These are phyloP conservation scores for Cadophora sp. DNA, from an alignment of 2,329 filamentous ascomycete species.

Conservation along the genomic window DNA sequence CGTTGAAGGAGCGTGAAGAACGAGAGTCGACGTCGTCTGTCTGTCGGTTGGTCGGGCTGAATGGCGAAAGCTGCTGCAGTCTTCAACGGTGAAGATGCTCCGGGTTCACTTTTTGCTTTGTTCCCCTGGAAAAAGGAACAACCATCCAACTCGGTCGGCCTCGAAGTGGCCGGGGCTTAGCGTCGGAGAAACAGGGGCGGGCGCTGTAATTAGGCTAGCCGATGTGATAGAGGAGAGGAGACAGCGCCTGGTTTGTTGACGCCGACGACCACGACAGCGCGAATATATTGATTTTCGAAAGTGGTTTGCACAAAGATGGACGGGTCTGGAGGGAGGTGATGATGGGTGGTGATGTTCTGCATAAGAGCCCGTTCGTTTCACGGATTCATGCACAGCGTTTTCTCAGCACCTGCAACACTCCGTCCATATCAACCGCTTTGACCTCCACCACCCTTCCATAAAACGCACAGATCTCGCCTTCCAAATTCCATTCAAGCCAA, in stretches of 20 bases:
- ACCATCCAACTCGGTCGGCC: neutral
- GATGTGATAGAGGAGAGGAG: conserved; percentile 3
- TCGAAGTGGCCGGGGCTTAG: conserved; percentile 14
- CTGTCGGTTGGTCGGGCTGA: neutral
- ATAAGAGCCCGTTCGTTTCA: conserved; percentile 21
- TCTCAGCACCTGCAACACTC: conserved; percentile 15
- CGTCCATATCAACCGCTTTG: conserved; percentile 23
- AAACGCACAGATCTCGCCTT: conserved; percentile 25
- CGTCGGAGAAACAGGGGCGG: conserved; percentile 12
- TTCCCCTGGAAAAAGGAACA: conserved; percentile 20
- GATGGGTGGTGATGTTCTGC: conserved; percentile 8
- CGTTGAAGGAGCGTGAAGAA: neutral
- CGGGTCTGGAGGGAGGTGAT: neutral
- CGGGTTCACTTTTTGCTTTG: conserved; percentile 15
- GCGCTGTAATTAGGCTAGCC: conserved; percentile 18
- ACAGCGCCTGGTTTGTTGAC: conserved; percentile 4
- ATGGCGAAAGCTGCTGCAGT: neutral
- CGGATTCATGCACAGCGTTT: conserved; percentile 21
- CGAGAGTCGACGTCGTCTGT: neutral
- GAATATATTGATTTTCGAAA: conserved; percentile 11
- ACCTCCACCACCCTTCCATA: conserved; percentile 18
- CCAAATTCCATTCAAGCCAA: conserved; percentile 13
- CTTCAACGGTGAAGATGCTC: conserved; percentile 14
- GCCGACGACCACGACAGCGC: conserved; percentile 8
- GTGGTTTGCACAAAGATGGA: conserved; percentile 3